Evolutionary conservation across 305 asterid genomes (phyloP).

Genomic region (Rubia occidens): DNA sequence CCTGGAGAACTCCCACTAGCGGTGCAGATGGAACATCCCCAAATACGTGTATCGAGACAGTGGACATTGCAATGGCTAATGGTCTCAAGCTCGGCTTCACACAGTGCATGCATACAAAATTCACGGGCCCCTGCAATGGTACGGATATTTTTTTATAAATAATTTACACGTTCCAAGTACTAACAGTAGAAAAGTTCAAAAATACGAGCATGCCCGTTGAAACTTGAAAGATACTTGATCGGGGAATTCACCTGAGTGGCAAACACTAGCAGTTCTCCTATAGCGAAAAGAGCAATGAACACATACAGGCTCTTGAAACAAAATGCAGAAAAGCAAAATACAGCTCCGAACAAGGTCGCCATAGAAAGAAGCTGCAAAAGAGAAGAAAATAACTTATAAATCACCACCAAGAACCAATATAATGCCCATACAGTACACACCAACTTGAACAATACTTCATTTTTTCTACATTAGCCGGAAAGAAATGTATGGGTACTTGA

Average conservation of each 20-base stretch:
- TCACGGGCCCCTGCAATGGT: constrained; percentile 73
- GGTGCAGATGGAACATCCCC: constrained; percentile 98
- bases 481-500: background rate
- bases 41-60: constrained; percentile 78
- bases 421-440: background rate
- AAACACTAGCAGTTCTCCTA: constrained; percentile 78
- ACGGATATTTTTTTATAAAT: background rate
- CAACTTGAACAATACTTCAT: background rate
- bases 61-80: constrained; percentile 84
- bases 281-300: constrained; percentile 52
- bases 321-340: constrained; percentile 77
- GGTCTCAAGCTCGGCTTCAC: constrained; percentile 88
- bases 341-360: constrained; percentile 67
- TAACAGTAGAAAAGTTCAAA: background rate
- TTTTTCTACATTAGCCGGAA: background rate
- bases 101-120: constrained; percentile 75
- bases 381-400: background rate
- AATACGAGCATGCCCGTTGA: background rate
- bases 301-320: constrained; percentile 64
- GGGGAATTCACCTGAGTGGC: constrained; percentile 66
- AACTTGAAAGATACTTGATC: constrained; percentile 7
- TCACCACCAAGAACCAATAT: constrained; percentile 11
- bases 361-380: constrained; percentile 61
- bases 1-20: constrained; percentile 94
- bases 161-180: background rate